These are phyloP conservation scores for Chloris gayana DNA, from an alignment of 176 grass and related monocot species.

Conservation along the genomic window DNA sequence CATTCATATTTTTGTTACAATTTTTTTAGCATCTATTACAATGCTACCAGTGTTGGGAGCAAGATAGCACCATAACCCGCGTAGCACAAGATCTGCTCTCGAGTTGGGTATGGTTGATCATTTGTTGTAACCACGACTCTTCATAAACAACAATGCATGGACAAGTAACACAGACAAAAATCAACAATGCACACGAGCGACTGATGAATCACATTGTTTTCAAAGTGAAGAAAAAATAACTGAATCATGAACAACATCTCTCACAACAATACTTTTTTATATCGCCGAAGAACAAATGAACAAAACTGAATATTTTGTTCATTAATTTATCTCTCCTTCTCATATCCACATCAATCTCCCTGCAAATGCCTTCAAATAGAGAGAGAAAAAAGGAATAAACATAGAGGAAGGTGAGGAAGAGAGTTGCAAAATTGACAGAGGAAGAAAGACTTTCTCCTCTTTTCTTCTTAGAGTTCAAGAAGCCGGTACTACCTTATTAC, in stretches of 20 bases:
- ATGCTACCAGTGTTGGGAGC: too few species aligned
- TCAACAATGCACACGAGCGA: slow-evolving; percentile 29
- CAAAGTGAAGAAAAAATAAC: slow-evolving; percentile 4
- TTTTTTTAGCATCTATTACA: too few species aligned
- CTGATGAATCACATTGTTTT: slow-evolving; percentile 38
- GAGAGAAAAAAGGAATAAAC: neutral
- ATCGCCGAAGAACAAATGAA: slow-evolving; percentile 31
- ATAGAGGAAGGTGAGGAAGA: slow-evolving; percentile 27
- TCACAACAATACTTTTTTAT: slow-evolving; percentile 16
- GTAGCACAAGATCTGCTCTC: too few species aligned
- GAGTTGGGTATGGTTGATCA: slow-evolving; percentile 13
- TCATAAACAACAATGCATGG: slow-evolving; percentile 24
- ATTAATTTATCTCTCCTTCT: slow-evolving; percentile 34
- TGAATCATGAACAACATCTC: too few species aligned
- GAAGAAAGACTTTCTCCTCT: slow-evolving; percentile 36
- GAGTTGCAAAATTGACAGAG: slow-evolving; percentile 45
- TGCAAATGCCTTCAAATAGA: slow-evolving; percentile 30
- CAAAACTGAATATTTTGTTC: slow-evolving; percentile 41
- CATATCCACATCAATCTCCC: slow-evolving; percentile 51
- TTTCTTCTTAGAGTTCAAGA: slow-evolving; percentile 45
- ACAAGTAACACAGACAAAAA: slow-evolving; percentile 14
- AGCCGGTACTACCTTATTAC: slow-evolving; percentile 45
- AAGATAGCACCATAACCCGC: too few species aligned
- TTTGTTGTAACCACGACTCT: neutral
- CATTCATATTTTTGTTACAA: too few species aligned